A percentile compares a stretch with the other conserved stretches of the same genome.
These are phyloP conservation scores for Jaenimonas drosophilae DNA, from an alignment of 208 protist genomes.

Conservation along the genomic window DNA sequence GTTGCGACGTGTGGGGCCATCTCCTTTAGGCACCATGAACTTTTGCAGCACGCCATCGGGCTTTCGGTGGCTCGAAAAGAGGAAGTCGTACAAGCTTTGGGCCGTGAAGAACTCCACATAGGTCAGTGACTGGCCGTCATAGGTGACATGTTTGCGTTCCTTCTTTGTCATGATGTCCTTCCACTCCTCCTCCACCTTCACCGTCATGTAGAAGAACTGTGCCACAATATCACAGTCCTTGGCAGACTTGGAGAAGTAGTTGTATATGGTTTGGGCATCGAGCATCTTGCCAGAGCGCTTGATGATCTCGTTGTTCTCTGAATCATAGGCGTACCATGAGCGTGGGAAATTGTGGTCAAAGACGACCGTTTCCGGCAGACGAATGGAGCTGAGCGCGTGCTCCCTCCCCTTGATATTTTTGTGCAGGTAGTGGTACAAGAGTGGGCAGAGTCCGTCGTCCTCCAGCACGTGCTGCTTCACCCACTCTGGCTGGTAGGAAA, in stretches of 20 bases:
- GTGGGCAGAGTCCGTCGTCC: constrained; percentile 68
- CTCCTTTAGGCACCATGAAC: constrained; percentile 83
- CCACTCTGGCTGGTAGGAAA: constrained; percentile 65
- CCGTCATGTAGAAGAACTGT: constrained; percentile 74
- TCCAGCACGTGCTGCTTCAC: constrained; percentile 74
- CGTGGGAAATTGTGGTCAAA: constrained; percentile 92
- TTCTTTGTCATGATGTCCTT: constrained; percentile 10
- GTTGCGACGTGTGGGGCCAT: constrained; percentile 55
- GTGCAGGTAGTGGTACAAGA: constrained; percentile 79
- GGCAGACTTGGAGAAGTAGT: constrained; percentile 29
- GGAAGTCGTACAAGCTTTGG: constrained; percentile 60
- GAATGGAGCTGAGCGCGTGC: constrained; percentile 38
- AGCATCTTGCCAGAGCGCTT: constrained; percentile 79
- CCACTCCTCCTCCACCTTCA: constrained; percentile 35
- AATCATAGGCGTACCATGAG: constrained; percentile 86
- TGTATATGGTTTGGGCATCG: constrained; percentile 77
- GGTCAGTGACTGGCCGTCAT: constrained; percentile 38
- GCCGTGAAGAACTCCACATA: constrained; percentile 85
- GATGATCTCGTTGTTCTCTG: constrained; percentile 65
- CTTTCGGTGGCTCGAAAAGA: constrained; percentile 68
- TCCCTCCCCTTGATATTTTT: constrained; percentile 80
- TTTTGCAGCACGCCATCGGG: constrained; percentile 87
- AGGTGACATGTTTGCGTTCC: constrained; percentile 5
- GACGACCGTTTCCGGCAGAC: constrained; percentile 83
- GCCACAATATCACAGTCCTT: constrained; percentile 64